phyloP scores from a whole-genome alignment of 2,329 filamentous ascomycete genomes.

The Cytospora chrysosperma region DNA sequence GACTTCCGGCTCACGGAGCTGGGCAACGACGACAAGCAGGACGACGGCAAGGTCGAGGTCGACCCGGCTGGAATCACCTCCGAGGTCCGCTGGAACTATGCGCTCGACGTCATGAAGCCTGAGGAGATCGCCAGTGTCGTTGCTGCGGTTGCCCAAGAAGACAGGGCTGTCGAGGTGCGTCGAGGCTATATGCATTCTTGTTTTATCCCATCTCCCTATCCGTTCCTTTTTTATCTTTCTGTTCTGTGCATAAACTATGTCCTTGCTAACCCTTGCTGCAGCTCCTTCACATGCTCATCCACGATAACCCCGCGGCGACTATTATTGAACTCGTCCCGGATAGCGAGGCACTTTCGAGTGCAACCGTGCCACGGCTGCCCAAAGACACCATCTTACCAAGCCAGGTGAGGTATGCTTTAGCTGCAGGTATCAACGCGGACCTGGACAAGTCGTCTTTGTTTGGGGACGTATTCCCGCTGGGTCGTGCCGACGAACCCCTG shows the following conservation, averaged over 20 bases:
- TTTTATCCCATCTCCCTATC: too few relatives aligned
- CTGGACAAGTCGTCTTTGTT: neutral
- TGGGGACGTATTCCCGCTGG: conserved; percentile 17
- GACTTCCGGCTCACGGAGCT: conserved; percentile 22
- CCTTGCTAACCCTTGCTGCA: neutral
- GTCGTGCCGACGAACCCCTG: conserved; percentile 5
- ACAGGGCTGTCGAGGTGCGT: neutral
- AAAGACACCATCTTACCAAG: conserved; percentile 11
- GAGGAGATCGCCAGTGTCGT: conserved; percentile 17
- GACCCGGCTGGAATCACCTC: conserved; percentile 18
- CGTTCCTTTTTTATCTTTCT: too few relatives aligned
- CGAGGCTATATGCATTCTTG: too few relatives aligned
- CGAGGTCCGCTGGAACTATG: conserved; percentile 20
- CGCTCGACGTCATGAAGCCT: conserved; percentile 18
- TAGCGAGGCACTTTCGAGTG: neutral
- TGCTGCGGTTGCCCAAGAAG: neutral
- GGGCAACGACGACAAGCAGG: conserved; percentile 12
- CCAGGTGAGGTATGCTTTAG: conserved; percentile 20
- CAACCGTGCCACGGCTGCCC: neutral
- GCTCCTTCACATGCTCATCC: conserved; percentile 18
- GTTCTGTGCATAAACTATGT: too few relatives aligned
- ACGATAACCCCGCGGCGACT: conserved; percentile 12
- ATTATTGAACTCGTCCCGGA: conserved; percentile 15
- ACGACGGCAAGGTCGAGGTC: conserved; percentile 17
- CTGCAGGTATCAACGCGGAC: neutral